A percentile compares a stretch with the other conserved stretches of the same genome.
Evolutionary conservation across 2,329 filamentous ascomycete species (phyloP).

Genomic region (Colletotrichum sansevieriae): DNA sequence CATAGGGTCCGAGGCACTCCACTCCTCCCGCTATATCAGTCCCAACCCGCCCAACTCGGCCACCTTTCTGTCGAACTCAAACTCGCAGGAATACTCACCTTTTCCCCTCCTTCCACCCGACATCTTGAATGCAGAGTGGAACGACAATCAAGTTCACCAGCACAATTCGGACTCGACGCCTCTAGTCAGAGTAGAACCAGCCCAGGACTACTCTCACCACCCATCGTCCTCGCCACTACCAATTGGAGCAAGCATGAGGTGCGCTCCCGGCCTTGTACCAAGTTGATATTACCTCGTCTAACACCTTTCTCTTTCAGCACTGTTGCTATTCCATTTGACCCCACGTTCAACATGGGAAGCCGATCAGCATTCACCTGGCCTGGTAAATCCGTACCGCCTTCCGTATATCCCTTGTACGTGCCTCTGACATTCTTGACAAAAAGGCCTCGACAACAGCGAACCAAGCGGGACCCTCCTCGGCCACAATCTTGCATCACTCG

Average conservation of each 20-base stretch:
- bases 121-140: slow-evolving; percentile 50
- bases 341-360: slow-evolving; percentile 64
- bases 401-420: not conserved
- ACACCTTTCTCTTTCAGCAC: slow-evolving; percentile 50
- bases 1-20: slow-evolving; percentile 44
- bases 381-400: slow-evolving; percentile 50
- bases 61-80: slow-evolving; percentile 44
- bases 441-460: slow-evolving; percentile 49
- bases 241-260: slow-evolving; percentile 54
- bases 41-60: slow-evolving; percentile 45
- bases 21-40: slow-evolving; percentile 48
- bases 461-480: slow-evolving; percentile 51
- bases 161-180: slow-evolving; percentile 44
- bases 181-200: slow-evolving; percentile 51
- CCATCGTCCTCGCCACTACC: slow-evolving; percentile 40
- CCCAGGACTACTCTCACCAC: slow-evolving; percentile 47
- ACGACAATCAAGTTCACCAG: slow-evolving; percentile 44
- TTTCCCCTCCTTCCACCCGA: slow-evolving; percentile 48
- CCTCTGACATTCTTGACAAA: slow-evolving; percentile 25
- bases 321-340: slow-evolving; percentile 65
- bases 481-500: slow-evolving; percentile 62
- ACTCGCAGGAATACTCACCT: slow-evolving; percentile 45
- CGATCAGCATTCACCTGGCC: slow-evolving; percentile 66
- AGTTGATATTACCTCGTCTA: slow-evolving; percentile 35
- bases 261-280: slow-evolving; percentile 41